Evolutionary conservation across 805 yeast genomes (phyloP), one percentile per base, ranked within the genome.

Genomic region (Cyberlindnera mycetangii): DNA sequence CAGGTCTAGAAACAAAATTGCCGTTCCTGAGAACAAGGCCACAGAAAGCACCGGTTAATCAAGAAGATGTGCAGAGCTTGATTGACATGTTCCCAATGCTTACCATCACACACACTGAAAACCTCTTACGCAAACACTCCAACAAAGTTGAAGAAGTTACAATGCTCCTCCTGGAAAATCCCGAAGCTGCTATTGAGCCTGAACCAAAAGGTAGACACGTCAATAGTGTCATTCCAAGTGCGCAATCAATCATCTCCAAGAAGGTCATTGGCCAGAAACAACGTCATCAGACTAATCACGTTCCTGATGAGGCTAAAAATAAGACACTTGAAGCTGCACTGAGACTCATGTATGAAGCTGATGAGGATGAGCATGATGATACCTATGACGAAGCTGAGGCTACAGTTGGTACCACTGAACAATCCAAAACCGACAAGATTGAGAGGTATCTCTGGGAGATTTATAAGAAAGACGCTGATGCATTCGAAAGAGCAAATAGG

Each of bases 291-390:
- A 27, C 25, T 5, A 28, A 32, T 20, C 60, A 52, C 39, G 72
- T 68, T 12, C 74, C 74, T 6, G 75, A 69, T 44, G 78, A 75
- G 24, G 55, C 78, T n/a, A 76, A 74, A 54, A 76, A 81, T 55
- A 75, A 69, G 51, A 80, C 86, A 0, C 60, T 85, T 34, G 65
- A 74, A 0, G 74, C 79, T 18, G 89, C 90, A 1, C 62, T 85
- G 50, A 67, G 79, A 34, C 60, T 85, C 49, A 65, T 86, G 49
- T 83, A 85, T 52, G 84, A 83, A 35, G 73, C 79, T 7, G 92
- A 87, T 55, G 96, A 88, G 51, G 95, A 87, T 61, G 96, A 88
- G 54, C 81, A 84, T 3, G 96, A 88, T 58, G 95, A 86, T 52
- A 82, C 90, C 0, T 78, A 82, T 56, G 79, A 74, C 45, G 88